Evolutionary conservation across 2,329 filamentous ascomycete genomes (phyloP), one percentile per base, ranked within the genome.

Genomic region (Neospermospora avenae): DNA sequence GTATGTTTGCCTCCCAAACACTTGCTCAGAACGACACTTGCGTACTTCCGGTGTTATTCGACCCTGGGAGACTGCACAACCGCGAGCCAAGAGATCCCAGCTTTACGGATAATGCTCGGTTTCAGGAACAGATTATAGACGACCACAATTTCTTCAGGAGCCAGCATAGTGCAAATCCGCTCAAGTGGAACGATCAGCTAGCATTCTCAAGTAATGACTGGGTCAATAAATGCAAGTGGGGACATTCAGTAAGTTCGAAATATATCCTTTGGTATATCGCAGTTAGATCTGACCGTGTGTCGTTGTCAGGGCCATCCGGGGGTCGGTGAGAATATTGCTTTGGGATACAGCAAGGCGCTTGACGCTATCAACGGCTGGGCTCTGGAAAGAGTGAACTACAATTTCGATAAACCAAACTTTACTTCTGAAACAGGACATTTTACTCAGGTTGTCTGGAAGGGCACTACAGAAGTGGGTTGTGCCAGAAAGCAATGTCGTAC

Each of bases 391-490:
- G 35, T 34, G n/a, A 39, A 31, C 24, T 59, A 59, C 16, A 55
- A 56, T 16, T 55, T 45, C 14, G 22, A 51, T 11, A 51, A 39
- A 7, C 58, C 58, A 7, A 44, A 44, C 3, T 59, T 59, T 35
- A 16, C 8, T 3, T 31, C 39, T 6, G 34, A 18, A 3, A 59
- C 58, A 11, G 52, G 58, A 7, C 52, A 59, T 34, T 59, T 59
- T 13, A 59, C 58, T 5, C 51, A 59, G 28, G 11, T 59, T 16
- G 52, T 59, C 8, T 59, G 58, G 51, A 59, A 51, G 18, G 34
- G 2, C 5, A 59, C 41, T 14, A 31, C 22, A 34, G 20, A 59
- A 4, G 42, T 59, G n/a, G 52, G 58, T 24, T 59, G 58, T 56
- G 51, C 51, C 5, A 59, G 45, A 28, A 56, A 41, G 25, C 46